These are phyloP conservation scores for Jatropha multifida DNA, from an alignment of 441 rosid species.

Conservation along the genomic window DNA sequence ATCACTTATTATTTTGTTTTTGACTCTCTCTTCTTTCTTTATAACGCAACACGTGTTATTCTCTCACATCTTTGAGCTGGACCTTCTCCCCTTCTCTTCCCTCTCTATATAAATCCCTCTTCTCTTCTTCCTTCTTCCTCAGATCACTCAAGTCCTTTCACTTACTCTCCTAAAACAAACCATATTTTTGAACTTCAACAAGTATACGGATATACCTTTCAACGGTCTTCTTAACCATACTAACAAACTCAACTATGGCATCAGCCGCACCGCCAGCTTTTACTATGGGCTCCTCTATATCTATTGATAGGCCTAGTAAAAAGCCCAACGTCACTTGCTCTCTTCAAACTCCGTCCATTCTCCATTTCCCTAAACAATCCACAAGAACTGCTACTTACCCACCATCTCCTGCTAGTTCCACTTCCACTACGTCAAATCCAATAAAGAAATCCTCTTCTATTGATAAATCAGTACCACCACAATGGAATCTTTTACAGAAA, in stretches of 20 bases:
- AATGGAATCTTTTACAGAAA: slow-evolving; percentile 57
- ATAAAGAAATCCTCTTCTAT: too few species aligned
- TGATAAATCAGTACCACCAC: neutral
- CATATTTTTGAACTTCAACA: too few species aligned
- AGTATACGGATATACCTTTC: too few species aligned
- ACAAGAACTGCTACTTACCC: slow-evolving; percentile 5
- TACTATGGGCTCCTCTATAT: slow-evolving; percentile 6
- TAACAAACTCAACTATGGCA: neutral
- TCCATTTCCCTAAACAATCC: slow-evolving; percentile 38
- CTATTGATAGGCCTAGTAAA: slow-evolving; percentile 19
- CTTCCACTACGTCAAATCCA: slow-evolving; percentile 10
- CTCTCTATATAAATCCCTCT: slow-evolving; percentile 19
- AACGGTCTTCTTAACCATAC: too few species aligned
- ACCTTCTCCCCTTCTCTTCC: neutral
- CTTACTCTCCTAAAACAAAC: too few species aligned
- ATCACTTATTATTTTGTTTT: too few species aligned
- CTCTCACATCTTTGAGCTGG: slow-evolving; percentile 13
- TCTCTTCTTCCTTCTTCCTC: neutral
- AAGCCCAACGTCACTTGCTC: slow-evolving; percentile 34
- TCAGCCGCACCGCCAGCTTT: neutral
- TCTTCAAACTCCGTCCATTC: slow-evolving; percentile 40
- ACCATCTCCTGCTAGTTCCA: slow-evolving; percentile 30
- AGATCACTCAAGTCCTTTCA: neutral
- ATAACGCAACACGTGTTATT: slow-evolving; percentile 28
- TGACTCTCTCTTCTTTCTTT: neutral